Base-by-base conservation (phyloP, 106 monocot species). In the Alisma plantagoaquatica region DNA sequence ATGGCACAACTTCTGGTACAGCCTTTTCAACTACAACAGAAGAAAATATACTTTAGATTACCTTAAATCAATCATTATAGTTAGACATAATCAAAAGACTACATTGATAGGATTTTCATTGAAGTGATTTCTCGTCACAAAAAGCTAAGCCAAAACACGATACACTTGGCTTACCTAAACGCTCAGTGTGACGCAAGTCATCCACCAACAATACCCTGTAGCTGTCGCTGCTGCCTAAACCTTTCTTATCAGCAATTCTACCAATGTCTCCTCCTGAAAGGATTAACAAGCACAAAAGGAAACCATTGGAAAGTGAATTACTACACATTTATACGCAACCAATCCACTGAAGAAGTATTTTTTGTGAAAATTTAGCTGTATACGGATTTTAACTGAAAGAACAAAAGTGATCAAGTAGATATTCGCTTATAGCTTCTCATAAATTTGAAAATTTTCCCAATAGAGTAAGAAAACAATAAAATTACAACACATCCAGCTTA, bases 171-270 rank as follows among this genome's bases (percentile, higher is more conserved):
- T 5, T 80, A 86, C 85, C 85, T 64, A 76, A 67, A 4, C 59
- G 32, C 66, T 73, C 80, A 12, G 70, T 80, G 29, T 86, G 85
- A 11, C 76, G 66, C 17, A 61, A 38, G 66, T 80, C 85, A 68
- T 86, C 85, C 20, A 86, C 54, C 57, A 86, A 54, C 66, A 86
- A 54, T 60, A 81, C 86, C 72, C 53, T 80, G 74, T 71, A 86
- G 56, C 77, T 77, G 32, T 77, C 80, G 29, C 86, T 80, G 46
- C 66, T 80, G 0, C 80, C 57, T 12, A 66, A 33, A 3, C 70
- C 61, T 61, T 54, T 80, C 49, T 33, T 67, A 27, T 54, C 58
- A 33, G 17, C 46, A 35, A 60, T 27, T 25, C 54, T 46, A 20
- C 85, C 85, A 23, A 70, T 70, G 59, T 84, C 77, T 63, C 80